Percentiles rank a stretch among this genome's conserved stretches.
Conservation (phyloP, 441 rosid genomes). For the Lagerstroemia fauriei region DNA sequence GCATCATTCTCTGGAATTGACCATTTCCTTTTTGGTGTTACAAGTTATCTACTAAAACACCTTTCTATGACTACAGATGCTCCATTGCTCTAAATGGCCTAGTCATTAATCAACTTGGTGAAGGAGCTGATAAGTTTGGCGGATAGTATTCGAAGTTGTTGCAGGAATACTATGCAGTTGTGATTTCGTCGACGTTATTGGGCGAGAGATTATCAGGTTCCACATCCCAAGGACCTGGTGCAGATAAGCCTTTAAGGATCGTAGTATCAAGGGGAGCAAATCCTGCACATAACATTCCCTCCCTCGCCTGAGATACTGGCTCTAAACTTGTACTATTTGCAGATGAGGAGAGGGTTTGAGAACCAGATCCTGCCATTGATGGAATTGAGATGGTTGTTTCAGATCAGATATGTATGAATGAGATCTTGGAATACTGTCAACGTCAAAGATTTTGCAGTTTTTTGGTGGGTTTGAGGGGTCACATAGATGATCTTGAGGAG, state of each 20-base stretch:
- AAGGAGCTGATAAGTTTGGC: constrained; percentile 50
- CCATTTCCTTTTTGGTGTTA: too few species aligned
- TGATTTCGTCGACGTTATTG: constrained; percentile 54
- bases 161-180: constrained; percentile 70
- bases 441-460: constrained; percentile 57
- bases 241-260: constrained; percentile 61
- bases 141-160: constrained; percentile 82
- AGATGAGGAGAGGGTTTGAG: constrained; percentile 37
- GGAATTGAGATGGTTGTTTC: constrained; percentile 53
- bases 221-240: constrained; percentile 60
- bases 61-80: constrained; percentile 50
- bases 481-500: constrained; percentile 45
- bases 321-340: constrained; percentile 47
- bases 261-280: constrained; percentile 40
- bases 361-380: constrained; percentile 35
- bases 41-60: background rate
- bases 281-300: constrained; percentile 37
- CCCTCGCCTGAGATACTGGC: constrained; percentile 38
- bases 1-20: too few species aligned
- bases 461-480: constrained; percentile 66
- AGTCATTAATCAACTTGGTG: constrained; percentile 58
- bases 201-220: constrained; percentile 40
- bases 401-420: constrained; percentile 49
- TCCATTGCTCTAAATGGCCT: constrained; percentile 68
- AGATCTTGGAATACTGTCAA: constrained; percentile 60